These are phyloP conservation scores for Starmerella roubikii DNA, from an alignment of 805 yeast species.

Conservation along the genomic window DNA sequence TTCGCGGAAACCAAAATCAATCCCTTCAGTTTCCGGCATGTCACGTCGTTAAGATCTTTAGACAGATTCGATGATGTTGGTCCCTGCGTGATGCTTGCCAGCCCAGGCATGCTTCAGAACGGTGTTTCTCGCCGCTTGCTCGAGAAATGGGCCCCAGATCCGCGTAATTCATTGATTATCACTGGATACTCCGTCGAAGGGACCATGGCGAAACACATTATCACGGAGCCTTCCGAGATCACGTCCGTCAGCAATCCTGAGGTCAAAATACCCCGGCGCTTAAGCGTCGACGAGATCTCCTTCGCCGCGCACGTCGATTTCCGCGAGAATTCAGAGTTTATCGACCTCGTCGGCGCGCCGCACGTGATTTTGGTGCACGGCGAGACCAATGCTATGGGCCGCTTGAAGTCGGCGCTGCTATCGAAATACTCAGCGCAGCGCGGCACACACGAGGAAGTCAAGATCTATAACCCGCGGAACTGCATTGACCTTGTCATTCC, in stretches of 20 bases:
- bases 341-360: slow-evolving; percentile 72
- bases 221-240: slow-evolving; percentile 82
- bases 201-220: slow-evolving; percentile 82
- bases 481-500: slow-evolving; percentile 66
- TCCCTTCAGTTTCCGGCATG: slow-evolving; percentile 81
- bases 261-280: slow-evolving; percentile 68
- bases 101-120: slow-evolving; percentile 97
- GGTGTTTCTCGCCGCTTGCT: slow-evolving; percentile 85
- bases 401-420: slow-evolving; percentile 80
- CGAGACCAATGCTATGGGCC: slow-evolving; percentile 96
- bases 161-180: slow-evolving; percentile 69
- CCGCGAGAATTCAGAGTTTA: slow-evolving; percentile 82
- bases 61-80: slow-evolving; percentile 86
- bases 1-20: slow-evolving; percentile 68
- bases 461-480: slow-evolving; percentile 82
- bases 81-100: slow-evolving; percentile 90
- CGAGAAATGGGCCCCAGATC: slow-evolving; percentile 96
- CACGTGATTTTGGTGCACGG: slow-evolving; percentile 91
- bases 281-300: slow-evolving; percentile 82
- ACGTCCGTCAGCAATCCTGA: slow-evolving; percentile 76
- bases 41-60: slow-evolving; percentile 62
- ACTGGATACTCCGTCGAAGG: slow-evolving; percentile 99
- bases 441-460: slow-evolving; percentile 79
- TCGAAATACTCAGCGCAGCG: slow-evolving; percentile 72
- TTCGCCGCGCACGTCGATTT: slow-evolving; percentile 99